Evolutionary conservation across 2,329 filamentous ascomycete species (phyloP).

Genomic region (Calonectria honghensis): DNA sequence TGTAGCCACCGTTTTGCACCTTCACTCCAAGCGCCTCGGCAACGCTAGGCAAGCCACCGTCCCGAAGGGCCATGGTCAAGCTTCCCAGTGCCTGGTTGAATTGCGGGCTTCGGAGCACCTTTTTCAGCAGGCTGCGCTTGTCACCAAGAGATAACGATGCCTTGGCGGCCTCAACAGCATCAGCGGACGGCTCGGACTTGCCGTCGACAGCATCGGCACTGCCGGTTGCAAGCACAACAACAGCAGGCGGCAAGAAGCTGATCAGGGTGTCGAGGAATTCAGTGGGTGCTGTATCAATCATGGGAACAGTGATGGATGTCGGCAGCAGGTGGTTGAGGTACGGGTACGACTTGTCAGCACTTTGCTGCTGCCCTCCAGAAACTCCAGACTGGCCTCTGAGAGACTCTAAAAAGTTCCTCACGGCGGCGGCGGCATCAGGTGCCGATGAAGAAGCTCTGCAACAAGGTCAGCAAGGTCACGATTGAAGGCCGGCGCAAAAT

Average conservation of each 20-base stretch:
- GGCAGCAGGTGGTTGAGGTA: constrained; percentile 90
- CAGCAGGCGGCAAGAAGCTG: constrained; percentile 83
- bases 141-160: constrained; percentile 82
- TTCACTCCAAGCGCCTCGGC: constrained; percentile 88
- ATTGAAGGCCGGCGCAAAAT: constrained; percentile 47
- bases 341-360: constrained; percentile 80
- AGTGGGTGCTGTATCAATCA: constrained; percentile 80
- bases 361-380: constrained; percentile 60
- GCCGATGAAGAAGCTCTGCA: constrained; percentile 75
- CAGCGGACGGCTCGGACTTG: constrained; percentile 80
- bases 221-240: constrained; percentile 85
- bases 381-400: constrained; percentile 75
- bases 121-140: constrained; percentile 87
- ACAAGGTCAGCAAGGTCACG: constrained; percentile 66
- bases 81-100: constrained; percentile 91
- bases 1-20: constrained; percentile 88
- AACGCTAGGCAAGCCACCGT: constrained; percentile 92
- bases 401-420: constrained; percentile 92
- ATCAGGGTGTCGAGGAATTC: constrained; percentile 84
- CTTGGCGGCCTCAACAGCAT: constrained; percentile 82
- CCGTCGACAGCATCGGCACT: constrained; percentile 71
- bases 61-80: constrained; percentile 89
- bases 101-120: constrained; percentile 91
- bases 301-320: constrained; percentile 84
- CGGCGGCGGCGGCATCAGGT: constrained; percentile 83